phyloP scores from a whole-genome alignment of 2,329 filamentous ascomycete species.

The Beauveria sp. region DNA sequence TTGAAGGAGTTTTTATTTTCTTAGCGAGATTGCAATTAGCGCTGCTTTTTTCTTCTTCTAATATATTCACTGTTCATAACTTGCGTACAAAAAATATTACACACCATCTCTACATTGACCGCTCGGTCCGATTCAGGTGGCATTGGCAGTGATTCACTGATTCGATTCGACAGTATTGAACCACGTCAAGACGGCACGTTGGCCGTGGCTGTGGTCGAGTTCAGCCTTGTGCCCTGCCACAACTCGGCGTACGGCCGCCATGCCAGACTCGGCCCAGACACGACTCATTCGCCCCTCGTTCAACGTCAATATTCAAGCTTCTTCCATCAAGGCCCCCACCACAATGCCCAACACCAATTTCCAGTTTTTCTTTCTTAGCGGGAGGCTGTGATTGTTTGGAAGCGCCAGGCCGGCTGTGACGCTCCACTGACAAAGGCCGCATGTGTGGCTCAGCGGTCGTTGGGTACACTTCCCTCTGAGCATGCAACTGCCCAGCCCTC shows the following conservation, averaged over 20 bases:
- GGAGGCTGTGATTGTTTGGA: neutral
- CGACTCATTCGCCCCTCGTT: neutral
- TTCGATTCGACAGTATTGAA: neutral
- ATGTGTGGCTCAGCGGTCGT: neutral
- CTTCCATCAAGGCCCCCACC: neutral
- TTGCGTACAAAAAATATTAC: neutral
- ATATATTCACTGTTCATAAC: neutral
- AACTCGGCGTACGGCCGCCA: neutral
- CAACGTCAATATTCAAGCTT: neutral
- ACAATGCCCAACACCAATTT: neutral
- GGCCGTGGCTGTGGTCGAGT: neutral
- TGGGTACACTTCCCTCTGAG: neutral
- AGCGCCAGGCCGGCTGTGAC: neutral
- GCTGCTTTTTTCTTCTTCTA: neutral
- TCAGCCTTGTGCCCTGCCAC: neutral
- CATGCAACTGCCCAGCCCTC: neutral
- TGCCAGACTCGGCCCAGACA: neutral
- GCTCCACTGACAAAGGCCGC: neutral
- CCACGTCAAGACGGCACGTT: no score
- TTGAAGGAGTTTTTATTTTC: slow-evolving; percentile 19
- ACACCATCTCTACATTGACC: neutral
- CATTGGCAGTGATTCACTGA: neutral
- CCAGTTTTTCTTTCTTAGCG: neutral
- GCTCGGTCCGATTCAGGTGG: no score
- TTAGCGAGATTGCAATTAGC: slow-evolving; percentile 1